These are phyloP conservation scores for Pseudovirgaria hyperparasitica DNA, from an alignment of 2,329 filamentous ascomycete species.

Conservation along the genomic window DNA sequence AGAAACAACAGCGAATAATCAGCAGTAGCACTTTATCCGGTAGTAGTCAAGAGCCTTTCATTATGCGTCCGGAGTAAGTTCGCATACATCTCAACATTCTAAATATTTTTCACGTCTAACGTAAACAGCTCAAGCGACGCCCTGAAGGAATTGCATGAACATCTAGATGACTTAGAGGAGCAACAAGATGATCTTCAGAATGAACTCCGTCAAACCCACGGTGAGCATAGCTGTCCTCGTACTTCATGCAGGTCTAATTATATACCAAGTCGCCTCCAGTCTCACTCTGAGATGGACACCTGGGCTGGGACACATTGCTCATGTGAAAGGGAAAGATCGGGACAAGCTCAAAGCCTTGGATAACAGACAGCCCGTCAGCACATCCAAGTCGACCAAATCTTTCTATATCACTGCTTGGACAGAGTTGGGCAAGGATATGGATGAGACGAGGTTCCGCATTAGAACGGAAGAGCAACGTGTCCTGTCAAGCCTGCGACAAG, in stretches of 20 bases:
- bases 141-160: conserved; percentile 54
- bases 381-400: conserved; percentile 71
- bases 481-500: conserved; percentile 58
- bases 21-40: conserved; percentile 22
- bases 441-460: conserved; percentile 66
- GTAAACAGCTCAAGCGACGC: conserved; percentile 52
- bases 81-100: not conserved
- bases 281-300: conserved; percentile 79
- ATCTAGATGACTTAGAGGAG: conserved; percentile 46
- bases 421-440: conserved; percentile 62
- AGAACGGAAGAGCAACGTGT: conserved; percentile 73
- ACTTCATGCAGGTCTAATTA: conserved; percentile 1
- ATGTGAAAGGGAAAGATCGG: conserved; percentile 71
- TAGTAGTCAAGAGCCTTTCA: conserved; percentile 42
- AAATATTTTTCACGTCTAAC: conserved; percentile 2
- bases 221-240: conserved; percentile 7
- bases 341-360: conserved; percentile 26
- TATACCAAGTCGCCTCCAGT: conserved; percentile 12
- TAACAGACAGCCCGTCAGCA: too few species aligned
- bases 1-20: conserved; percentile 16
- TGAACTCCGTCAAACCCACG: conserved; percentile 48
- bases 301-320: conserved; percentile 77
- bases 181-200: conserved; percentile 51
- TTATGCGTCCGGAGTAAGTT: conserved; percentile 31
- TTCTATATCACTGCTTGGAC: conserved; percentile 83